Percentiles rank a stretch among this genome's conserved stretches.
phyloP scores from a whole-genome alignment of 169 alveolate species.

The Sarcocystis neurona region DNA sequence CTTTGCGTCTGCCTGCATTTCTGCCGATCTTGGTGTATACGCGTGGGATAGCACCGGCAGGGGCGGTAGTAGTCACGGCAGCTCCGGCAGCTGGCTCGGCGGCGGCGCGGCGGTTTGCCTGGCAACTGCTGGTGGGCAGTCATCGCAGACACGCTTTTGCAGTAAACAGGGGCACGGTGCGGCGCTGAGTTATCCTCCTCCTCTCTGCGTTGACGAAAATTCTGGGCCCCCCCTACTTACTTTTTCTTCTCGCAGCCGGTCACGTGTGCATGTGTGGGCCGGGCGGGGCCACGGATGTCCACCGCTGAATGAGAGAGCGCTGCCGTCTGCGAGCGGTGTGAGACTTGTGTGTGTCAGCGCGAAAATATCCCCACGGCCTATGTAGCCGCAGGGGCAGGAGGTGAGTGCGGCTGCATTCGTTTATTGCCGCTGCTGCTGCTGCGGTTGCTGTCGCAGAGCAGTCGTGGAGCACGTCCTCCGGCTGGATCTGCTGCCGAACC shows the following conservation, averaged over 20 bases:
- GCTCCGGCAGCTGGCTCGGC: background rate
- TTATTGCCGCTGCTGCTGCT: background rate
- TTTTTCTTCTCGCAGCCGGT: background rate
- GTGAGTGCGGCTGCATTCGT: too few species aligned
- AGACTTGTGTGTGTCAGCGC: too few species aligned
- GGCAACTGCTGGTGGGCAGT: background rate
- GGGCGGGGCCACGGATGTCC: too few species aligned
- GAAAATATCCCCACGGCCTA: too few species aligned
- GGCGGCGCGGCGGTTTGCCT: background rate
- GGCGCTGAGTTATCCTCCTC: background rate
- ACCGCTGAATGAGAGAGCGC: too few species aligned
- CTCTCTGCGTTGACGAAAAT: background rate
- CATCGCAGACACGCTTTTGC: background rate
- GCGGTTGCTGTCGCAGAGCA: background rate
- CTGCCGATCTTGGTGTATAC: background rate
- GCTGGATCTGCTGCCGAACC: slow-evolving; percentile 1
- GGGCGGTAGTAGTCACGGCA: too few species aligned
- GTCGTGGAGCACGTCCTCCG: slow-evolving; percentile 38
- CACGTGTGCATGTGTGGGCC: too few species aligned
- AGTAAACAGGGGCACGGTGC: background rate
- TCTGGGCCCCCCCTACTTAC: background rate
- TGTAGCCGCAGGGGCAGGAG: too few species aligned
- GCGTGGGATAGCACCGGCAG: too few species aligned
- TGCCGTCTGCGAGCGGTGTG: too few species aligned
- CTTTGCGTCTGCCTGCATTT: background rate